phyloP scores from a whole-genome alignment of 192 early-diverging fungal species.

The Phycomyces nitens region DNA sequence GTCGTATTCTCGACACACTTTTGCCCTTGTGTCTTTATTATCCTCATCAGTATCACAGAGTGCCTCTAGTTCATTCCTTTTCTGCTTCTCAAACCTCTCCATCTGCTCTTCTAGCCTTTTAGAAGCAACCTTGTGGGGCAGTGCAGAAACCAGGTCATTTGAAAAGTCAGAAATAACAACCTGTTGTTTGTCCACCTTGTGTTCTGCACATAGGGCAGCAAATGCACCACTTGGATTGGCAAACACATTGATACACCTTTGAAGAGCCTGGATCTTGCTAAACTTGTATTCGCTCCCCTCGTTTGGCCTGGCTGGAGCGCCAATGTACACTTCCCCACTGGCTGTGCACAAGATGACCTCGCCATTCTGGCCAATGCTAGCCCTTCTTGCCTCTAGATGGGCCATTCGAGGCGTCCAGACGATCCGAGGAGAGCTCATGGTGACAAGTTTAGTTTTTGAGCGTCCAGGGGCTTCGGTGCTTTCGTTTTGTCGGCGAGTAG shows the following conservation, averaged over 20 bases:
- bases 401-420: constrained; percentile 55
- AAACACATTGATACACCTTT: constrained; percentile 53
- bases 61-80: not conserved
- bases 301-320: constrained; percentile 32
- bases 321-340: constrained; percentile 63
- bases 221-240: constrained; percentile 62
- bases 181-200: not conserved
- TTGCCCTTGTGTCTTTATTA: too few relatives aligned
- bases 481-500: not conserved
- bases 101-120: constrained; percentile 1
- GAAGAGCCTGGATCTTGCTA: constrained; percentile 49
- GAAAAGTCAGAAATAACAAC: not conserved
- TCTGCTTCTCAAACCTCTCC: constrained; percentile 11
- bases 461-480: too few relatives aligned
- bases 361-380: constrained; percentile 67
- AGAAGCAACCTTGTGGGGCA: not conserved
- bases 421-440: constrained; percentile 36
- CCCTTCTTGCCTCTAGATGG: constrained; percentile 49
- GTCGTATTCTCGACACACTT: too few relatives aligned
- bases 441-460: not conserved
- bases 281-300: constrained; percentile 49
- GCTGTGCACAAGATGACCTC: constrained; percentile 62
- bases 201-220: constrained; percentile 58
- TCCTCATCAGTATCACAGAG: constrained; percentile 9
- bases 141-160: not conserved